These are phyloP conservation scores for Rugosomyces carneus DNA, from an alignment of 1,284 basidiomycete genomes.

Conservation along the genomic window DNA sequence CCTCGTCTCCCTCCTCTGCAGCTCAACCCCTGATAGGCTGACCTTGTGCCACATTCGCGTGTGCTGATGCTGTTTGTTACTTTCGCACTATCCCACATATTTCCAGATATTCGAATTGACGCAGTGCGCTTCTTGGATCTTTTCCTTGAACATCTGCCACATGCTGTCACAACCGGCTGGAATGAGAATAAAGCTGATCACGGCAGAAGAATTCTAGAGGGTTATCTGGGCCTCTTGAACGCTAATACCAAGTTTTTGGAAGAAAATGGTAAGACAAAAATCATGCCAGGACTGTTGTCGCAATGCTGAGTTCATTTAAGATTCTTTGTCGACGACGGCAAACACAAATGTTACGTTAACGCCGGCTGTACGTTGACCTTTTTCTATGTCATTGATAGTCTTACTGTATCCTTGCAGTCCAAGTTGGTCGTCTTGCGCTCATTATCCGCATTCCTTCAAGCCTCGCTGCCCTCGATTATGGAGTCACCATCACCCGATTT, in stretches of 20 bases:
- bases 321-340: conserved; percentile 48
- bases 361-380: conserved; percentile 40
- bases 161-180: conserved; percentile 67
- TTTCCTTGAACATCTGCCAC: conserved; percentile 69
- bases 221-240: conserved; percentile 69
- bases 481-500: conserved; percentile 2
- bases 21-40: conserved; percentile 39
- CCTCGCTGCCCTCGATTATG: conserved; percentile 29
- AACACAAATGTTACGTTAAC: conserved; percentile 62
- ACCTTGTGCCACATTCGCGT: conserved; percentile 66
- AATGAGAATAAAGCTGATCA: conserved; percentile 41
- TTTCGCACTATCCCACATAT: conserved; percentile 92
- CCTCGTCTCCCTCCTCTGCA: background rate
- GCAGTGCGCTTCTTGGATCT: conserved; percentile 80
- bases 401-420: conserved; percentile 37
- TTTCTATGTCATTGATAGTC: background rate
- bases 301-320: conserved; percentile 22
- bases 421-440: conserved; percentile 57
- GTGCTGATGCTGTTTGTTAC: conserved; percentile 79
- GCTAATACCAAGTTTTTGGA: conserved; percentile 58
- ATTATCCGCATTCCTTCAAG: conserved; percentile 50
- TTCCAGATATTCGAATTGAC: conserved; percentile 89
- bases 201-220: conserved; percentile 62
- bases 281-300: conserved; percentile 3
- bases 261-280: conserved; percentile 39